Conservation (phyloP, 1,284 basidiomycete genomes). For the Mrakiaceae sp. region DNA sequence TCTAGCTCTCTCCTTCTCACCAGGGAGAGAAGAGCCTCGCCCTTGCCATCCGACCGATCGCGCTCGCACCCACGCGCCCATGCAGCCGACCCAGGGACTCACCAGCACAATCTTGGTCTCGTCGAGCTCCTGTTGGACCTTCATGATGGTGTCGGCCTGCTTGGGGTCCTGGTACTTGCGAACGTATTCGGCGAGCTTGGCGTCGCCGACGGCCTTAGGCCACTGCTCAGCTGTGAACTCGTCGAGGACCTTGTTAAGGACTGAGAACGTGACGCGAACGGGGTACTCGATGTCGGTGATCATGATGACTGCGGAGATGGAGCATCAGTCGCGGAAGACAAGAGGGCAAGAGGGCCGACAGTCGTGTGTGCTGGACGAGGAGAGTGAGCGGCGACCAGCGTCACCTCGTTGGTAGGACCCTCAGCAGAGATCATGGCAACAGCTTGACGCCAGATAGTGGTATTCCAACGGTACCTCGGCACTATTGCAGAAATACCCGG, state of each 20-base stretch:
- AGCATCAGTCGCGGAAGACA: not conserved
- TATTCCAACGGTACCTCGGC: no score
- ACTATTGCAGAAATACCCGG: no score
- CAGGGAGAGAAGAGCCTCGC: not conserved
- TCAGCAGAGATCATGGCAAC: no score
- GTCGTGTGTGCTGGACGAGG: not conserved
- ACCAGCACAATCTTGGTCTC: conserved; percentile 98
- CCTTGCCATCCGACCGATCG: not conserved
- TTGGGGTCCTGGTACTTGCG: conserved; percentile 94
- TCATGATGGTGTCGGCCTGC: conserved; percentile 97
- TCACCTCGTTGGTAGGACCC: no score
- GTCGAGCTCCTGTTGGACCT: conserved; percentile 94
- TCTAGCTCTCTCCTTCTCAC: no score
- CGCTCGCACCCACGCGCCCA: not conserved
- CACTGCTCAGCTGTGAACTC: conserved; percentile 57
- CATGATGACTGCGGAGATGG: conserved; percentile 55
- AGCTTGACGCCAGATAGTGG: no score
- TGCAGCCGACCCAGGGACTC: conserved; percentile 26
- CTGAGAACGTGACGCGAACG: conserved; percentile 87
- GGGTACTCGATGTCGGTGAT: conserved; percentile 96
- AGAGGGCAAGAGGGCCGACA: not conserved
- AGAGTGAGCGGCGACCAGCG: no score
- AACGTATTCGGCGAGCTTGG: conserved; percentile 63
- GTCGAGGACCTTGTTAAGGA: conserved; percentile 87
- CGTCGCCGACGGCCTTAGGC: conserved; percentile 24